Evolutionary conservation across 805 yeast species (phyloP).

Genomic region (Myxozyma sirexii): DNA sequence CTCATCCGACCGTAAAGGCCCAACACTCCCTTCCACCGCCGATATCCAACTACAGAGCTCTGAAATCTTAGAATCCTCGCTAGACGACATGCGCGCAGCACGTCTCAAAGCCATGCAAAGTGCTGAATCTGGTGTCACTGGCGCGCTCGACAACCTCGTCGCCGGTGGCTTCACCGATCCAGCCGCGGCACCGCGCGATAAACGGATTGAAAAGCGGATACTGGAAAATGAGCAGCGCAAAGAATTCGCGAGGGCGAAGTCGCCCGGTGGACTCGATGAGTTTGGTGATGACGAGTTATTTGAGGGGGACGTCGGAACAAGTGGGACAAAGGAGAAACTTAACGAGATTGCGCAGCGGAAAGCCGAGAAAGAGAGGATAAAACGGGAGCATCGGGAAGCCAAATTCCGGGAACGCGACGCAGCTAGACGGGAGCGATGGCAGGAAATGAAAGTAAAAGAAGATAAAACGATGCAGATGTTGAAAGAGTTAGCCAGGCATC

Average conservation of each 20-base stretch:
- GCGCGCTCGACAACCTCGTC: slow-evolving; percentile 23
- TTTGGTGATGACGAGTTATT: slow-evolving; percentile 26
- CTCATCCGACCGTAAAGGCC: slow-evolving; percentile 6
- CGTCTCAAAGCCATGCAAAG: neutral
- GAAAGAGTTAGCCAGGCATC: slow-evolving; percentile 26
- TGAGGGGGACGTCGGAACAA: slow-evolving; percentile 9
- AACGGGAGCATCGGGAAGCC: slow-evolving; percentile 27
- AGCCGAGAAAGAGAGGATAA: slow-evolving; percentile 24
- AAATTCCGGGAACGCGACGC: slow-evolving; percentile 28
- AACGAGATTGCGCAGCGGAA: slow-evolving; percentile 21
- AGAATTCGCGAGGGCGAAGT: slow-evolving; percentile 15
- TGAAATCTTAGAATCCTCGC: slow-evolving; percentile 7
- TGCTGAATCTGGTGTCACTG: neutral
- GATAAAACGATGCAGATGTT: slow-evolving; percentile 30
- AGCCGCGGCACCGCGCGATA: slow-evolving; percentile 13
- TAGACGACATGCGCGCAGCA: slow-evolving; percentile 14
- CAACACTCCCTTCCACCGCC: slow-evolving; percentile 19
- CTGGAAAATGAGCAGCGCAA: slow-evolving; percentile 25
- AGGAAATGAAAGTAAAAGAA: slow-evolving; percentile 24
- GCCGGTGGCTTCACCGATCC: slow-evolving; percentile 17
- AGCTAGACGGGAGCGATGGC: slow-evolving; percentile 30
- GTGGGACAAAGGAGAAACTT: slow-evolving; percentile 9
- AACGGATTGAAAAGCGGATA: slow-evolving; percentile 17
- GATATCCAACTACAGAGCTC: slow-evolving; percentile 19
- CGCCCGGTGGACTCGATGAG: slow-evolving; percentile 29